Evolutionary conservation across 371 early-diverging fungal genomes (phyloP), one percentile per base, ranked within the genome.

Genomic region (Lichtheimia hyalospora): DNA sequence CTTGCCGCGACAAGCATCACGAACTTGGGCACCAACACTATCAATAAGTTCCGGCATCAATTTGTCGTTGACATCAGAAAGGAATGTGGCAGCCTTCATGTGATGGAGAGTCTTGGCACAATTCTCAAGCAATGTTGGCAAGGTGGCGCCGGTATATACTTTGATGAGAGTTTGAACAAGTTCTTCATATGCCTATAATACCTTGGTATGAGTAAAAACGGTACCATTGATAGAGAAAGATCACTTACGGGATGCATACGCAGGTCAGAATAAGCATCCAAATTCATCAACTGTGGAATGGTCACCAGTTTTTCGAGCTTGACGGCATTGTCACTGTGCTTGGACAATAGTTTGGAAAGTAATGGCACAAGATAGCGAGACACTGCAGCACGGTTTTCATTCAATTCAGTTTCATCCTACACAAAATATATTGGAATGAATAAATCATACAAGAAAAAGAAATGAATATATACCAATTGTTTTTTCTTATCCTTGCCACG

Each of bases 341-440:
- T 89, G n/a, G 79, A 67, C 34, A 92, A 62, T n/a, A 91, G 71
- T 41, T 77, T 78, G 2, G 90, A 86, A 15, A 91, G 48, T 2
- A 69, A 59, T 52, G 73, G 71, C 13, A 86, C 82, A 42, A 91
- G 64, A 48, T 78, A 71, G 7, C 86, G 78, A 18, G 83, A 84
- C 13, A 89, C 66, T 52, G 85, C 81, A 16, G 74, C 72, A 21
- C 67, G 69, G 46, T 48, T 58, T 39, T 67, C 69, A 14, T 68
- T 71, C 55, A 66, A 56, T 15, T 58, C 55, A 0, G 43, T 24
- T 16, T 71, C 65, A 28, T 74, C 73, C 69, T 69, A 40, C 50
- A 20, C 2, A 48, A 12, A 34, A 15, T 12, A 18, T 12, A 18
- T 39, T 16, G 24, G 34, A 2, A 20, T 42, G 10, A 34, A 39